Percentiles rank a stretch among this genome's conserved stretches.
Conservation (phyloP, 768 basidiomycete species). For the Russula vinacea region DNA sequence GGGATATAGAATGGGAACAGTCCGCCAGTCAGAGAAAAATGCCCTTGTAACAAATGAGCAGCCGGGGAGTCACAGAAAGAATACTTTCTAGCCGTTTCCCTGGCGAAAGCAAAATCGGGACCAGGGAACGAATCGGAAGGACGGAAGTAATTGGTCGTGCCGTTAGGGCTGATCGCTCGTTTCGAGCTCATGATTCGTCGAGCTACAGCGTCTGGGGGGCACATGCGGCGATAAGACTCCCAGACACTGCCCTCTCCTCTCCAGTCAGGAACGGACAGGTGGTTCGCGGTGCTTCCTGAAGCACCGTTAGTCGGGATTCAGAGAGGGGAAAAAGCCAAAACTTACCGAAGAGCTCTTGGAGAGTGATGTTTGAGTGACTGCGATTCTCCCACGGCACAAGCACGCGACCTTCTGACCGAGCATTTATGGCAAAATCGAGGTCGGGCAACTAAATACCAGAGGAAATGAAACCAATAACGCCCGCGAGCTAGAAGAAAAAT, state of each 20-base stretch:
- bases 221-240: constrained; percentile 94
- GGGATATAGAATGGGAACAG: constrained; percentile 84
- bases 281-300: constrained; percentile 47
- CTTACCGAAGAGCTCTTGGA: constrained; percentile 38
- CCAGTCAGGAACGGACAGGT: constrained; percentile 80
- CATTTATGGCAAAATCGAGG: constrained; percentile 93
- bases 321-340: constrained; percentile 18
- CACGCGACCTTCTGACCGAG: constrained; percentile 89
- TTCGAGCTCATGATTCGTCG: constrained; percentile 80
- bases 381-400: constrained; percentile 89
- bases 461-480: constrained; percentile 9
- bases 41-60: constrained; percentile 84
- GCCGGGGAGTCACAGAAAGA: constrained; percentile 83
- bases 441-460: constrained; percentile 65
- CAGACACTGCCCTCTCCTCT: constrained; percentile 77
- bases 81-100: constrained; percentile 56
- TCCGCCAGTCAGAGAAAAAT: constrained; percentile 98
- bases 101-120: constrained; percentile 62
- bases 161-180: constrained; percentile 46
- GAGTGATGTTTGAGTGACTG: constrained; percentile 67
- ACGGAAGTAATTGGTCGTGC: constrained; percentile 35
- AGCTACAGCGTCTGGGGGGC: constrained; percentile 71
- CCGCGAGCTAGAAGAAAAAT: constrained; percentile 10
- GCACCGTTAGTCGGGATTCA: background rate
- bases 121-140: constrained; percentile 38